phyloP scores from a whole-genome alignment of 202 grass and related monocot genomes.

The Zizania palustris region DNA sequence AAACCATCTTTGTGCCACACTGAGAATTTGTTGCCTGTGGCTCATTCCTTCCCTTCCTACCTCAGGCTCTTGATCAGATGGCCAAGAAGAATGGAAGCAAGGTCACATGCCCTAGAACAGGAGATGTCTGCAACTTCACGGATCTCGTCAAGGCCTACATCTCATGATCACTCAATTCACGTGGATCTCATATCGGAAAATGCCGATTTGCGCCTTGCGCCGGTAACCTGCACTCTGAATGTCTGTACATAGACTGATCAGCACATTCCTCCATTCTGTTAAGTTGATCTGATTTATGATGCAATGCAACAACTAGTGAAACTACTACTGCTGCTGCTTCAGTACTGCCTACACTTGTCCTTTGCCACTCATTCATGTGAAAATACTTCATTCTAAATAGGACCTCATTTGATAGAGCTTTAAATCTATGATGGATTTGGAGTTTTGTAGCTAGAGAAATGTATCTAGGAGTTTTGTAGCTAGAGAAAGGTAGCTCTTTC shows the following conservation, averaged over 20 bases:
- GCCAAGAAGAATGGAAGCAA: constrained; percentile 74
- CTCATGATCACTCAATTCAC: constrained; percentile 44
- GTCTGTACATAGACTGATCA: constrained; percentile 49
- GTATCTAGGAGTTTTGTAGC: too few species aligned
- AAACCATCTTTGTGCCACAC: neutral
- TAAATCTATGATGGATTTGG: too few species aligned
- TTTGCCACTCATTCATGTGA: neutral
- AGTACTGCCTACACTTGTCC: neutral
- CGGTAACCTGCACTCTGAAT: constrained; percentile 29
- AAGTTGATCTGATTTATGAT: constrained; percentile 43
- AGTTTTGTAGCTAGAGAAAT: too few species aligned
- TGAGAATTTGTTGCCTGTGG: constrained; percentile 17
- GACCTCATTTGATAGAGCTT: neutral
- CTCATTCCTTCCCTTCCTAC: neutral
- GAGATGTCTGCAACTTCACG: constrained; percentile 57
- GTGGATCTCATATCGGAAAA: neutral
- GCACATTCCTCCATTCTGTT: constrained; percentile 16
- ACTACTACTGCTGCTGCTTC: neutral
- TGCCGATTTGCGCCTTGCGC: neutral
- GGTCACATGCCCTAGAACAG: constrained; percentile 88
- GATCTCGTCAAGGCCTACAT: constrained; percentile 86
- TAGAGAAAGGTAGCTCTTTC: too few species aligned
- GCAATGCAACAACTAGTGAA: constrained; percentile 26
- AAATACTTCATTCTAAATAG: neutral
- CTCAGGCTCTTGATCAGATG: constrained; percentile 92